Base-by-base conservation (phyloP, 306 rosid genomes). In the Fragaria iinumae region DNA sequence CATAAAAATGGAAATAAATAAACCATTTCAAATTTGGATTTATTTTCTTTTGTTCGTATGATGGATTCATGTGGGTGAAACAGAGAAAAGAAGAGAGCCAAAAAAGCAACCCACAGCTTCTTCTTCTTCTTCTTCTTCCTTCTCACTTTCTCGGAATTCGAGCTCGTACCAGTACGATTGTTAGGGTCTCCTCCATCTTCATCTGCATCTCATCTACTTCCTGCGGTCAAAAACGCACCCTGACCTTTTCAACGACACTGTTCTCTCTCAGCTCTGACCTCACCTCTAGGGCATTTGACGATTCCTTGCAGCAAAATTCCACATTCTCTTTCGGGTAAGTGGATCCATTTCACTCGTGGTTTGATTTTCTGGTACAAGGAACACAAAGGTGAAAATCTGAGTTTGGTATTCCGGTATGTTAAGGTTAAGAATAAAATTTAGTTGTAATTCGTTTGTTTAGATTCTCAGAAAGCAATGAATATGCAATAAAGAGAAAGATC, bases 71-170 rank as follows among this genome's bases (percentile, higher is more conserved):
- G 77, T 74, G 77, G 83, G 84, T 50, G 79, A 32, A 72, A 76
- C 69, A 66, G 76, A 55, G 79, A 64, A 69, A 77, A 80, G 81
- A 72, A 82, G 81, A 82, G 83, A 64, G 71, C 57, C 63, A 69
- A 60, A 83, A 89, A 90, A 89, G 93, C 82, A 83, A 88, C 77
- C 79, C 17, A 14, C 5, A 75, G 88, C 74, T 77, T 76, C 88
- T 36, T 86, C 88, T 87, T 76, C 88, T 36, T 86, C 88, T 87
- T 84, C 77, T 77, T 32, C 36, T 32, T 3, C 68, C 83, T 69
- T 79, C 75, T 70, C 73, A 59, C 82, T 80, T 86, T 87, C 83
- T 77, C 76, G 70, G 78, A 59, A 82, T 86, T 89, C 87, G 86
- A 87, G 84, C 92, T 69, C 50, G 48, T 60, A 23, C 32, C 2